phyloP scores from a whole-genome alignment of 164 flowering plant species.

The Vitis riparia region DNA sequence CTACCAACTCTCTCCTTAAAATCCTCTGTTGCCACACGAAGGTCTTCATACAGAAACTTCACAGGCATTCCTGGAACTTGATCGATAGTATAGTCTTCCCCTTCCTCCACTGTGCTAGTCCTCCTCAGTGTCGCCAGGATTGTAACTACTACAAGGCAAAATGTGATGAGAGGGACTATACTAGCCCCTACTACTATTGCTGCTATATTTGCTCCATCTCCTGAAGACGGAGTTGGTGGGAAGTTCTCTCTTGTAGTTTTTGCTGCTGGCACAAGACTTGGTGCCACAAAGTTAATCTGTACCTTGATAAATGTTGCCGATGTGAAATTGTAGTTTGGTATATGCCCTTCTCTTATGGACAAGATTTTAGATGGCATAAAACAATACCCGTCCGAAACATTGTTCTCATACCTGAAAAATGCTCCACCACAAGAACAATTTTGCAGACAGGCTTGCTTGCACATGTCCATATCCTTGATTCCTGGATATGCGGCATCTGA shows the following conservation, averaged over 20 bases:
- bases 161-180: too few species aligned
- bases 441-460: neutral
- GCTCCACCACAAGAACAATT: neutral
- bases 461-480: neutral
- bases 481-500: neutral
- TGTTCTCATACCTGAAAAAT: neutral
- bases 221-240: too few species aligned
- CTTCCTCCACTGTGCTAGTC: too few species aligned
- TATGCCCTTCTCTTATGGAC: neutral
- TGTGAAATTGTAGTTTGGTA: neutral
- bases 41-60: conserved; percentile 9
- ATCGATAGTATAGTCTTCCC: too few species aligned
- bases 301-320: neutral
- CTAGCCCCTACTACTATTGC: too few species aligned
- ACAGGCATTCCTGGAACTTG: neutral
- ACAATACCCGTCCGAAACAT: neutral
- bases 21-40: conserved; percentile 9
- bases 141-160: too few species aligned
- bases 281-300: too few species aligned
- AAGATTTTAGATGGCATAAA: neutral
- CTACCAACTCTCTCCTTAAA: conserved; percentile 15
- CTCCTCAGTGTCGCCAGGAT: too few species aligned
- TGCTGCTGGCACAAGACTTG: neutral
- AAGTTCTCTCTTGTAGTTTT: too few species aligned
- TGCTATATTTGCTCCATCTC: too few species aligned